Percentiles rank a stretch among this genome's conserved stretches.
Conservation (phyloP, 176 grass and related monocot species). For the Oropetium thomaeum region DNA sequence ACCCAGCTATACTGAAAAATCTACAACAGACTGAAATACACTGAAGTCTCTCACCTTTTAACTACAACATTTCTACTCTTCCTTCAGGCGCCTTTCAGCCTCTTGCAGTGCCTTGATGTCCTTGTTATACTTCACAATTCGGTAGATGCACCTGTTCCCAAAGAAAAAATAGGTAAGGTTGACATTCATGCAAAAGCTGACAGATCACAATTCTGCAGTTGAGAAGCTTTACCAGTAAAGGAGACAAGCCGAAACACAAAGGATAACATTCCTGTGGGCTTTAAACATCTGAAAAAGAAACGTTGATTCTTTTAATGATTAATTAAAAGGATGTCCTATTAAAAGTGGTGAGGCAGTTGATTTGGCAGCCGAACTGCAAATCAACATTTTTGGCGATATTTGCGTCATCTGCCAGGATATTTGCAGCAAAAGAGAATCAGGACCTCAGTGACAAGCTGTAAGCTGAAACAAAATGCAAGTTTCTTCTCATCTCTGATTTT, state of each 20-base stretch:
- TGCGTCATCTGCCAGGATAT: not conserved
- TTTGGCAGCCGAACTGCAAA: not conserved
- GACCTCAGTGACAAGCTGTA: not conserved
- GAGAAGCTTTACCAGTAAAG: slow-evolving; percentile 77
- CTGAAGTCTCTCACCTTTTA: slow-evolving; percentile 36
- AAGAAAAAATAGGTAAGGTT: slow-evolving; percentile 12
- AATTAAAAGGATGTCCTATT: not conserved
- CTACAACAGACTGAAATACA: not conserved
- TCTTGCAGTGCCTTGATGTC: slow-evolving; percentile 79
- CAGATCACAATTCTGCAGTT: slow-evolving; percentile 16
- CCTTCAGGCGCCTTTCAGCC: slow-evolving; percentile 72
- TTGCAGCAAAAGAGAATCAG: not conserved
- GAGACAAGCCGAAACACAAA: slow-evolving; percentile 71
- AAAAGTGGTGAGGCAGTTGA: not conserved
- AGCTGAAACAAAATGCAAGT: not conserved
- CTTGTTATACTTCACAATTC: slow-evolving; percentile 77
- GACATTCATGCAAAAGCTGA: not conserved
- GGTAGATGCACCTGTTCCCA: slow-evolving; percentile 58
- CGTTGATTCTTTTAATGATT: slow-evolving; percentile 4
- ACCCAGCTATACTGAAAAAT: not conserved
- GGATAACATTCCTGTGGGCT: slow-evolving; percentile 89
- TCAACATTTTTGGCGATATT: not conserved
- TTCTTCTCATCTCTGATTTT: not conserved
- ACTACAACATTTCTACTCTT: slow-evolving; percentile 42
- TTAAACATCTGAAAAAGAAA: slow-evolving; percentile 80